Base-by-base conservation (phyloP, 2,329 filamentous ascomycete species). In the Parastagonospora nodorum region DNA sequence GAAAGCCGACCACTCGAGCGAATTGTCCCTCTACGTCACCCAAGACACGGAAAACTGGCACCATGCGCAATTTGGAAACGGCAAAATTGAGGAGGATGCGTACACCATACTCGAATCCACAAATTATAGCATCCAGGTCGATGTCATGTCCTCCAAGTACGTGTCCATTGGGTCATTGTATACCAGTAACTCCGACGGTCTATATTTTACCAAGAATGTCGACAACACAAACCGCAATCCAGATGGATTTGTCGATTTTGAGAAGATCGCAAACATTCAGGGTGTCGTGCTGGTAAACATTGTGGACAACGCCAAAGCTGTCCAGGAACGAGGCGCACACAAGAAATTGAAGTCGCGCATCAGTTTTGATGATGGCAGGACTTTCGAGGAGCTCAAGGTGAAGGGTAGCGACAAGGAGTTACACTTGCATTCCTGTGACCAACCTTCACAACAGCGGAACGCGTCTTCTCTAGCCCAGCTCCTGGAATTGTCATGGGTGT, bases 71-170 rank as follows among this genome's bases (percentile, higher is more conserved):
- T 97, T 99, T 73, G 85, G 86, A 38, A 87, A 89, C 55, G 92
- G 96, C 72, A 90, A 92, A 64, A 83, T 91, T 55, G 88, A 96
- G 70, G 85, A 93, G 69, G 82, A 85, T 63, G 90, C 90, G 2
- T 99, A 97, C 74, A 99, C 94, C 0, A 84, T 99, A 41, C 82
- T 99, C 35, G 93, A 97, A 75, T 94, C 92, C 66, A 97, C 94
- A 36, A 93, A 96, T 69, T 97, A 99, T 78, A 97, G 93, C 77
- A 92, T 99, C 63, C 93, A 97, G 75, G 86, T 99, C 48, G 92
- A 97, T 73, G 92, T 97, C 57, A 87, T 93, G 82, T 90, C 88
- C 1, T 81, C 81, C 9, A 77, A 74, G 49, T 82, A 82, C 10
- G 82, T 81, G 32, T 84, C 88, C 0, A 93, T 96, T 84, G 95